Evolutionary conservation across 2,329 filamentous ascomycete genomes (phyloP).

Genomic region (Cladobotryum protrusum): DNA sequence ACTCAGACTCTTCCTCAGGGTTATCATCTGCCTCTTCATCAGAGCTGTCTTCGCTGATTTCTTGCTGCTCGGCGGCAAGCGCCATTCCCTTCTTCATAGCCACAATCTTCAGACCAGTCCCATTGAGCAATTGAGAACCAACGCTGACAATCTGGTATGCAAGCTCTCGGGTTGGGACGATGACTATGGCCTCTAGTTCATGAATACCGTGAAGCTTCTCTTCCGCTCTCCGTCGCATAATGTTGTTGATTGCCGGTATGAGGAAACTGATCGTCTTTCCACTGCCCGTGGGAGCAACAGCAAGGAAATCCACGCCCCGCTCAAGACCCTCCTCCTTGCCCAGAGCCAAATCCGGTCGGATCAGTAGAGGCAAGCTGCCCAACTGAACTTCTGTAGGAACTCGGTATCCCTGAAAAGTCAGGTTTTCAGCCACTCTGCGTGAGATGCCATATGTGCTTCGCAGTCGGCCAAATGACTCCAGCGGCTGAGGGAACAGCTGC

Average conservation of each 20-base stretch:
- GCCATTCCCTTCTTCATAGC: constrained; percentile 82
- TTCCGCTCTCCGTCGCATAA: constrained; percentile 52
- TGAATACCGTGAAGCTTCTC: constrained; percentile 35
- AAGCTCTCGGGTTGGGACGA: constrained; percentile 74
- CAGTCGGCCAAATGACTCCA: constrained; percentile 71
- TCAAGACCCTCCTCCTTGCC: constrained; percentile 30
- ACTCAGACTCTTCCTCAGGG: constrained; percentile 24
- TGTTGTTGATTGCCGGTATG: constrained; percentile 75
- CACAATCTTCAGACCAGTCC: constrained; percentile 72
- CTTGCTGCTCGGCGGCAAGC: constrained; percentile 45
- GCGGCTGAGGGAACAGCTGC: constrained; percentile 70
- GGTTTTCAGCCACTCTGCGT: constrained; percentile 66
- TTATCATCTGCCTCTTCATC: constrained; percentile 32
- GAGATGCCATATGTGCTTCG: constrained; percentile 67
- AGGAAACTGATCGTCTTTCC: constrained; percentile 94
- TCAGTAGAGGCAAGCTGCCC: constrained; percentile 71
- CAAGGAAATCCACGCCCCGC: constrained; percentile 64
- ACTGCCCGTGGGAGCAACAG: constrained; percentile 89
- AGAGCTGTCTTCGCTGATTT: constrained; percentile 32
- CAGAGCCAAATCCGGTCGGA: constrained; percentile 51
- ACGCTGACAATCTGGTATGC: constrained; percentile 78
- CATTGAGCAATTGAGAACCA: constrained; percentile 69
- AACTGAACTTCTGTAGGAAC: constrained; percentile 93
- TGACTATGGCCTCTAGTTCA: constrained; percentile 59
- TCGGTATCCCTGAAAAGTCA: constrained; percentile 76